phyloP scores from a whole-genome alignment of 192 early-diverging fungal genomes.

The Chytriomyces sp. region DNA sequence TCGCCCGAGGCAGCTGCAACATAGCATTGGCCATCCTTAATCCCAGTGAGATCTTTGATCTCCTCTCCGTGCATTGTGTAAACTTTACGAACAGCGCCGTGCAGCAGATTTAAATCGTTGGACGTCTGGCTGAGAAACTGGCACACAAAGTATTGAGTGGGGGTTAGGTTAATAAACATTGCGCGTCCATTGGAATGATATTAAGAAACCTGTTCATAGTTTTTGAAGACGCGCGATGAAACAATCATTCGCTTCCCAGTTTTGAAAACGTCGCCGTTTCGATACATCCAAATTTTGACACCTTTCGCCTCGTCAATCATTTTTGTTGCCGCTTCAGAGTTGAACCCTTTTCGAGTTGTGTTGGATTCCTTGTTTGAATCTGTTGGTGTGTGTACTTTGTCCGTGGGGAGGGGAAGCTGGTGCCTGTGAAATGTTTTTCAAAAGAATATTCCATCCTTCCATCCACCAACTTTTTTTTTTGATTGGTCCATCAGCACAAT shows the following conservation, averaged over 20 bases:
- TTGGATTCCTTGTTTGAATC: no score
- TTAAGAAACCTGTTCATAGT: constrained; percentile 52
- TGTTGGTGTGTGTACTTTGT: no score
- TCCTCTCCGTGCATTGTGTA: constrained; percentile 50
- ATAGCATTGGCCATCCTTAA: constrained; percentile 50
- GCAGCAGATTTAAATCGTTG: constrained; percentile 49
- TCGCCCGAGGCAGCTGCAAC: constrained; percentile 53
- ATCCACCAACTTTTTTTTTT: no score
- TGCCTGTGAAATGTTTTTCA: no score
- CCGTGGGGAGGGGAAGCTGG: no score
- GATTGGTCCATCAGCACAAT: no score
- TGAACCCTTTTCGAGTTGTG: no score
- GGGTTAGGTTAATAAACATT: background rate
- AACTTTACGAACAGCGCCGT: constrained; percentile 53
- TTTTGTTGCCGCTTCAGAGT: background rate
- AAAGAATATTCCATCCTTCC: no score
- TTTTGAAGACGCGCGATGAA: constrained; percentile 47
- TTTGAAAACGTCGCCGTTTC: constrained; percentile 55
- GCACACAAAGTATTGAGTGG: background rate
- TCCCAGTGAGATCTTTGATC: constrained; percentile 42
- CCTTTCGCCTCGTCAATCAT: constrained; percentile 39
- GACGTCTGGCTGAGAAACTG: constrained; percentile 53
- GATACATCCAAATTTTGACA: constrained; percentile 50
- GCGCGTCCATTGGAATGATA: background rate
- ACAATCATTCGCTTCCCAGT: constrained; percentile 50